A percentile compares a stretch with the other conserved stretches of the same genome.
Evolutionary conservation across 441 rosid genomes (phyloP).

Genomic region (Populus hybrid): DNA sequence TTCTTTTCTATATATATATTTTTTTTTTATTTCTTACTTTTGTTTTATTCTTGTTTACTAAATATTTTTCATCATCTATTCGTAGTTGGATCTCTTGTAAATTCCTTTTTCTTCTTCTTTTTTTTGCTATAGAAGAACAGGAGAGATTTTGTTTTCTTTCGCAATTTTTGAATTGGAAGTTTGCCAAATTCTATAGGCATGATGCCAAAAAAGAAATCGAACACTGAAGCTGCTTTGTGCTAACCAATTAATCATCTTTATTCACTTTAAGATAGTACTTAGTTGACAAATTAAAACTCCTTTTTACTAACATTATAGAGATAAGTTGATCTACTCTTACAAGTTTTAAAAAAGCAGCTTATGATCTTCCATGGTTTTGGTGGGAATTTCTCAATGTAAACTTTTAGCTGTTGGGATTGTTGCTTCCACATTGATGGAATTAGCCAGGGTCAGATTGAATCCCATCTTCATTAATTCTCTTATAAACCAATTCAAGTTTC

Average conservation of each 20-base stretch:
- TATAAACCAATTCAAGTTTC: neutral
- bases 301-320: no score
- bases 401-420: slow-evolving; percentile 5
- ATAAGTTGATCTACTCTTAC: neutral
- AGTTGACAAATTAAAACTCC: neutral
- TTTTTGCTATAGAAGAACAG: neutral
- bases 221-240: neutral
- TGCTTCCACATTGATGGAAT: neutral
- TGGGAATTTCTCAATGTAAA: neutral
- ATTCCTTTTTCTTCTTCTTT: neutral
- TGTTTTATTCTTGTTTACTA: neutral
- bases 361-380: slow-evolving; percentile 3
- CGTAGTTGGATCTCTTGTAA: slow-evolving; percentile 10
- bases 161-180: neutral
- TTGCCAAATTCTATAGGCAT: slow-evolving; percentile 2
- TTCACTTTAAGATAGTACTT: neutral
- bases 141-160: neutral
- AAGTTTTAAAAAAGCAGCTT: neutral
- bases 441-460: neutral
- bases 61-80: neutral
- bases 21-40: neutral
- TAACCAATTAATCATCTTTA: neutral
- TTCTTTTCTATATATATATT: no score
- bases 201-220: neutral
- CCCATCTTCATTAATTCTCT: neutral